phyloP scores from a whole-genome alignment of 1,284 basidiomycete genomes.

The Puccinia polysora region DNA sequence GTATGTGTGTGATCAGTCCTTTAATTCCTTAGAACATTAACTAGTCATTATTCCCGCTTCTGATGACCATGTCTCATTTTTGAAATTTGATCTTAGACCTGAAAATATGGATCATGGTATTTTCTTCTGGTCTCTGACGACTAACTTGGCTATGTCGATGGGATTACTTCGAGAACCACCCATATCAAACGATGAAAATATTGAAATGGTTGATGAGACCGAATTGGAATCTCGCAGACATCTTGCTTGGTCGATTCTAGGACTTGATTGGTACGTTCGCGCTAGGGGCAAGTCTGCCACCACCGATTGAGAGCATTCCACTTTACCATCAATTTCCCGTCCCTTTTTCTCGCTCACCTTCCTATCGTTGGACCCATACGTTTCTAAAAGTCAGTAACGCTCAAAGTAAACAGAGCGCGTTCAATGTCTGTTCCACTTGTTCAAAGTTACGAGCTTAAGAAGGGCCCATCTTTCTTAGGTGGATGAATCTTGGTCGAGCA shows the following conservation, averaged over 20 bases:
- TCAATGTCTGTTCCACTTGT: too few species aligned
- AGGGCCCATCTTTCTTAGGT: too few species aligned
- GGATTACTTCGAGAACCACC: slow-evolving; percentile 37
- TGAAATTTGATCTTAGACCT: slow-evolving; percentile 10
- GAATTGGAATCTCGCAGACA: slow-evolving; percentile 35
- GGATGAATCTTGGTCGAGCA: too few species aligned
- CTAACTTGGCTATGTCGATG: not conserved
- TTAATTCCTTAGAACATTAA: not conserved
- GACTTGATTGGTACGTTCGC: slow-evolving; percentile 33
- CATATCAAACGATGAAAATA: slow-evolving; percentile 10
- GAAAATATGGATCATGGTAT: slow-evolving; percentile 41
- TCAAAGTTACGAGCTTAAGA: too few species aligned
- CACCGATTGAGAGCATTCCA: not conserved
- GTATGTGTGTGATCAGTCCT: not conserved
- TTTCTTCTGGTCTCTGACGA: slow-evolving; percentile 30
- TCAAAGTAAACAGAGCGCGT: too few species aligned
- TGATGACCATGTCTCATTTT: not conserved
- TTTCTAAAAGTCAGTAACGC: too few species aligned
- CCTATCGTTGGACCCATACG: too few species aligned
- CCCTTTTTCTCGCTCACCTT: too few species aligned
- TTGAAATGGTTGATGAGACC: not conserved
- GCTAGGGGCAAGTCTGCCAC: not conserved
- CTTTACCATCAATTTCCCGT: not conserved
- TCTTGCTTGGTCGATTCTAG: slow-evolving; percentile 19
- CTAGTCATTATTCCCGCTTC: too few species aligned